Base-by-base conservation (phyloP, 306 rosid species). In the Rosa chinensis region DNA sequence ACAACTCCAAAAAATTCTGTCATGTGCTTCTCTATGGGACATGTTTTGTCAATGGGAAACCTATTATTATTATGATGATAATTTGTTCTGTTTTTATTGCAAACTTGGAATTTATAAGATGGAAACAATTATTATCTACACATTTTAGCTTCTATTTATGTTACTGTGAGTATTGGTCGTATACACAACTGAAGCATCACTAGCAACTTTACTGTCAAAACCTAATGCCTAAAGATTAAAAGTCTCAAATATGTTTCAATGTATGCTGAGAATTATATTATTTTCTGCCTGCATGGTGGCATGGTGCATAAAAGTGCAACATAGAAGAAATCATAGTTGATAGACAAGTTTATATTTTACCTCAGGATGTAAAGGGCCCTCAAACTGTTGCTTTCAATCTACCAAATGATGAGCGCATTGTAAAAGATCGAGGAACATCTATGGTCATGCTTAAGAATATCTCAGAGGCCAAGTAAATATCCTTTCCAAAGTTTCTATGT, bases 371-470 rank as follows among this genome's bases (percentile, higher is more conserved):
- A 72, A 90, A 89, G 87, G 99, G 99, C 74, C 99, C 99, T 73
- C 99, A 95, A 80, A 91, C 97, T 80, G 94, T 88, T 84, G 99
- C 98, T 84, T 92, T 92, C 84, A 95, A 93, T 89, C 90, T 95
- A 70, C 99, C 99, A 75, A 95, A 93, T 89, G 99, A 95, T 5
- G 96, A 95, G 85, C 94, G 80, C 23, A 95, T 95, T 58, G 97
- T 95, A 23, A 91, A 91, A 35, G 98, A 90, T 66, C 91, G 87
- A 63, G 98, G 99, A 85, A 70, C 99, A 71, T 91, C 99, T 78
- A 95, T 92, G 99, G 98, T 95, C 82, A 90, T 95, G 88, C 98
- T 93, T 73, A 95, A 95, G 93, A 95, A 95, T 91, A 91, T 95
- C 79, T 91, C 95, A 32, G 98, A 95, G 92, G 98, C 98, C 6